Evolutionary conservation across 2,329 filamentous ascomycete species (phyloP).

Genomic region (Aphanoascus verrucosus): DNA sequence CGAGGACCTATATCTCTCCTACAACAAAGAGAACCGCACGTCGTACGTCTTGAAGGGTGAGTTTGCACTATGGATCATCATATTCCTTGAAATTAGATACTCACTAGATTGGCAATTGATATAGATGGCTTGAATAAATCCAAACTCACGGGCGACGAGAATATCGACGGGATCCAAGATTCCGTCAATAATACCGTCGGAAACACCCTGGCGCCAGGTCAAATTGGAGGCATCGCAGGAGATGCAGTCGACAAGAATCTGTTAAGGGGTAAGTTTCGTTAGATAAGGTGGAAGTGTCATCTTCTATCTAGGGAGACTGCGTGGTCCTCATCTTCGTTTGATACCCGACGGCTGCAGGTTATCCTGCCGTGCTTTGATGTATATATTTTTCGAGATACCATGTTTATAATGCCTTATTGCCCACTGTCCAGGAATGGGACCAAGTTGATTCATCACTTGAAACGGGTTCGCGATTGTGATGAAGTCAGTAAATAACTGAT

Average conservation of each 20-base stretch:
- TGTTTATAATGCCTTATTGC: neutral
- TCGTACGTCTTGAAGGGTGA: conserved; percentile 8
- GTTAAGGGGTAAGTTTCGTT: conserved; percentile 7
- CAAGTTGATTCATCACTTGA: too few species aligned
- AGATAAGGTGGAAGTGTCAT: neutral
- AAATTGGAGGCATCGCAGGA: conserved; percentile 1
- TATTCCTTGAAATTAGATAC: neutral
- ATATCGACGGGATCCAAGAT: conserved; percentile 2
- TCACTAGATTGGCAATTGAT: neutral
- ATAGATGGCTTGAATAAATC: conserved; percentile 1
- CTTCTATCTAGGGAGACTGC: too few species aligned
- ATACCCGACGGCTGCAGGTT: neutral
- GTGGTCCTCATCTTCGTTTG: too few species aligned
- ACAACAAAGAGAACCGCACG: conserved; percentile 8
- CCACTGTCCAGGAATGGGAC: too few species aligned
- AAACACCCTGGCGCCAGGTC: conserved; percentile 6
- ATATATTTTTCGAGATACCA: neutral
- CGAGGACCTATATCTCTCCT: conserved; percentile 9
- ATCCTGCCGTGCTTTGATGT: neutral
- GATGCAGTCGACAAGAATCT: conserved; percentile 2
- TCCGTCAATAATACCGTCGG: neutral
- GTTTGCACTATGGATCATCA: neutral
- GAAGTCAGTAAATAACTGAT: too few species aligned
- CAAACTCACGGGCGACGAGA: conserved; percentile 6
- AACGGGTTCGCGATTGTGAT: too few species aligned